Evolutionary conservation across 805 yeast species (phyloP).

Genomic region (Wickerhamomyces queroliae): DNA sequence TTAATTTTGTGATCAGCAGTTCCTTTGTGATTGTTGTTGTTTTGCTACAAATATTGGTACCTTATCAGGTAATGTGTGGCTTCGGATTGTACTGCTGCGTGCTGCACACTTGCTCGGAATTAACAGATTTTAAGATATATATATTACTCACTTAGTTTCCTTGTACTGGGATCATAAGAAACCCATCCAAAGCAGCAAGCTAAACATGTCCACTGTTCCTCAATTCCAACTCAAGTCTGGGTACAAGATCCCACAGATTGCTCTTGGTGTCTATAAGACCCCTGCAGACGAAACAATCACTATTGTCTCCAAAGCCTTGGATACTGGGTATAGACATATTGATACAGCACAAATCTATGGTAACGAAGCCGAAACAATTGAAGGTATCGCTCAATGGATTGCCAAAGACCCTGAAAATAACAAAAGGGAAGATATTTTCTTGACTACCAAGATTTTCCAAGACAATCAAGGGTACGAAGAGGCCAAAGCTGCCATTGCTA

Average conservation of each 20-base stretch:
- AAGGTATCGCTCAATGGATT: conserved; percentile 47
- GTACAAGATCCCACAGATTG: conserved; percentile 43
- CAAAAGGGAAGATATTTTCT: conserved; percentile 42
- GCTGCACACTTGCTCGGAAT: too few relatives aligned
- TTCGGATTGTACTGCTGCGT: too few relatives aligned
- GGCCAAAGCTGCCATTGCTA: conserved; percentile 52
- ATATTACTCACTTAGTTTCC: too few relatives aligned
- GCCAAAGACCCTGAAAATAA: conserved; percentile 33
- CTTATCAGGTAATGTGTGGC: too few relatives aligned
- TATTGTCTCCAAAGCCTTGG: conserved; percentile 48
- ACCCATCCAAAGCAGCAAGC: too few relatives aligned
- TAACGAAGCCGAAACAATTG: conserved; percentile 57
- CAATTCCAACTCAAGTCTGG: too few relatives aligned
- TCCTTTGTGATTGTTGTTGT: too few relatives aligned
- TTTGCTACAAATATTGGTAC: too few relatives aligned
- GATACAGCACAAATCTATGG: conserved; percentile 62
- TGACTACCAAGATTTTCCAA: conserved; percentile 70
- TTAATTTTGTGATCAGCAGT: too few relatives aligned
- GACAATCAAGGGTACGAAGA: conserved; percentile 50
- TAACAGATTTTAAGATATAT: too few relatives aligned
- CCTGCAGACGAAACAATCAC: conserved; percentile 31
- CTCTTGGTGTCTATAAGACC: conserved; percentile 42
- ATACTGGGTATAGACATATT: conserved; percentile 60
- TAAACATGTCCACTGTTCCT: too few relatives aligned
- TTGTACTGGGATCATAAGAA: too few relatives aligned